These are phyloP conservation scores for Gossypium aridum DNA, from an alignment of 441 rosid genomes.

Conservation along the genomic window DNA sequence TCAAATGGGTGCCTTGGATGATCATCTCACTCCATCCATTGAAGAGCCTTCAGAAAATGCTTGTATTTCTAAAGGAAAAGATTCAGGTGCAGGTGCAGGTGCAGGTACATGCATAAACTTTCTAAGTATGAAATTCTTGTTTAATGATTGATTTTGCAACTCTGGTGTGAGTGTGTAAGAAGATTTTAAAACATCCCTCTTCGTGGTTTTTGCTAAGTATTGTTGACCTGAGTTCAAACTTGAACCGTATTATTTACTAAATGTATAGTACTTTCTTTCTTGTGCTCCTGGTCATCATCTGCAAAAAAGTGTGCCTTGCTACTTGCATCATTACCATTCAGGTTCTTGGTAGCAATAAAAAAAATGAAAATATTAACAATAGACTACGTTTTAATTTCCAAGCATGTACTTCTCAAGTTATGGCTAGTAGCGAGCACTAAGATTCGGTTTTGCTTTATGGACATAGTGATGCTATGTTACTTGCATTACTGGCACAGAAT, in stretches of 20 bases:
- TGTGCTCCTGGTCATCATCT: background rate
- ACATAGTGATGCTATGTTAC: too few species aligned
- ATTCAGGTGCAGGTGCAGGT: slow-evolving; percentile 19
- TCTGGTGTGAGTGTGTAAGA: background rate
- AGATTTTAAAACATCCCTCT: background rate
- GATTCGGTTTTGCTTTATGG: too few species aligned
- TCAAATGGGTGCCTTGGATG: slow-evolving; percentile 46
- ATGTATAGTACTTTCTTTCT: background rate
- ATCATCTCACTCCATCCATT: slow-evolving; percentile 40
- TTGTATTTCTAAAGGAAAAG: slow-evolving; percentile 28
- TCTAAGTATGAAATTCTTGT: background rate
- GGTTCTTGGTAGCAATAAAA: too few species aligned
- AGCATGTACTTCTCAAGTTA: too few species aligned
- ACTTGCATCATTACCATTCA: background rate
- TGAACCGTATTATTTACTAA: background rate
- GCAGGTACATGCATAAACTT: slow-evolving; percentile 5
- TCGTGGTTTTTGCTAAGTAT: background rate
- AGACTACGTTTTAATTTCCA: too few species aligned
- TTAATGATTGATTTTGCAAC: background rate
- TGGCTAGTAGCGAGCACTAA: too few species aligned
- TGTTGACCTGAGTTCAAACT: background rate
- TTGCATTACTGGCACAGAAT: background rate
- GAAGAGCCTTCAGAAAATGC: slow-evolving; percentile 29
- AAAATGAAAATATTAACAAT: too few species aligned
- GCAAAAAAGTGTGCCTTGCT: background rate